Evolutionary conservation across 345 rosid species (phyloP), one percentile per base, ranked within the genome.

Genomic region (Gossypium ekmanianum): DNA sequence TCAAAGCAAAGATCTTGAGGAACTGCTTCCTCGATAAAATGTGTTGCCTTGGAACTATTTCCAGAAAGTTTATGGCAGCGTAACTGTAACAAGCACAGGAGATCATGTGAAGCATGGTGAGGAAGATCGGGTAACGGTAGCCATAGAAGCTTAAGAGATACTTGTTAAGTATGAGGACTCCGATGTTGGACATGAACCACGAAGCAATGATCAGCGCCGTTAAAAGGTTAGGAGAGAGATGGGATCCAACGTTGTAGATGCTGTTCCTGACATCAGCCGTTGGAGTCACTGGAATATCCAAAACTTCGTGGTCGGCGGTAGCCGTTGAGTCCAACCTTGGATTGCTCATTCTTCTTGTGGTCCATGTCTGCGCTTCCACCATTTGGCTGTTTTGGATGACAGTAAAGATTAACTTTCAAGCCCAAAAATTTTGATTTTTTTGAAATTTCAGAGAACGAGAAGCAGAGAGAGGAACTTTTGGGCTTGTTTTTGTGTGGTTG

Each of bases 341-440:
- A 62, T 95, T 95, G 94, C 98, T 91, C 98, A 95, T 90, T 71
- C 99, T 83, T 84, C 98, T 83, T n/a, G 99, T 95, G 9, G 97
- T 85, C 99, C 98, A 95, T 91, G 97, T 83, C 81, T 95, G 99
- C 18, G 97, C 91, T 85, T 95, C 99, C 79, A 95, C 97, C 99
- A 95, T 94, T 72, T 62, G 47, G 86, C 80, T 64, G 26, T 41
- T 64, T n/a, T 10, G 26, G 61, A 11, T 70, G 10, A 51, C 16
- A 2, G 73, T 51, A 27, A 51, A 51, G 73, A 52, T 70, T 4
- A 51, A 70, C 73, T 70, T 70, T 59, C 2, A 24, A 70, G 61
- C 47, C 34, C 56, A 70, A 69, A 51, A 45, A 39, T 18, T 4
- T 50, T 51, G 44, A 65, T 50, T 47, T 12, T 55, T 1, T 18